phyloP scores from a whole-genome alignment of 306 rosid species.

The Begonia fuchsioides region DNA sequence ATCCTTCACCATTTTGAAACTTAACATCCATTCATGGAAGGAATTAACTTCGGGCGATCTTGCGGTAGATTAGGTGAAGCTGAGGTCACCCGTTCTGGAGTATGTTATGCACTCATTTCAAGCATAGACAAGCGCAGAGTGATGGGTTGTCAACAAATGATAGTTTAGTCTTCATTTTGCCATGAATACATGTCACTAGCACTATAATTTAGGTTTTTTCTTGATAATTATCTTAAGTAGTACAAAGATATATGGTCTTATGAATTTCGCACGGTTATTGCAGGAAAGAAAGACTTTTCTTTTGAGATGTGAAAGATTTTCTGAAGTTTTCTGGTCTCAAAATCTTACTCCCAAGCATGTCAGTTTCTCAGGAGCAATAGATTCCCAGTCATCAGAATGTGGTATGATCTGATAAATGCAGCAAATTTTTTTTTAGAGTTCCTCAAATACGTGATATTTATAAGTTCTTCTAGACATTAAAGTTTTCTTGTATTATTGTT shows the following conservation, averaged over 20 bases:
- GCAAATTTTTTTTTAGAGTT: neutral
- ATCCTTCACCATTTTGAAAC: too few relatives aligned
- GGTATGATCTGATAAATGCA: constrained; percentile 13
- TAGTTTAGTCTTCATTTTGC: too few relatives aligned
- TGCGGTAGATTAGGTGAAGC: too few relatives aligned
- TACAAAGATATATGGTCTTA: too few relatives aligned
- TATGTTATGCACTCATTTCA: too few relatives aligned
- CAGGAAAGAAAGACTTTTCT: constrained; percentile 44
- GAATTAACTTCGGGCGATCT: too few relatives aligned
- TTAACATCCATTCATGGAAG: too few relatives aligned
- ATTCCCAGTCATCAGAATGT: constrained; percentile 67
- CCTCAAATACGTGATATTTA: too few relatives aligned
- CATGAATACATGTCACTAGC: too few relatives aligned
- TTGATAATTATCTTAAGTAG: neutral
- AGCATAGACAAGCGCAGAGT: too few relatives aligned
- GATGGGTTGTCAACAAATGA: neutral
- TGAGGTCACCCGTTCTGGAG: too few relatives aligned
- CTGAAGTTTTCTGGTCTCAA: constrained; percentile 27
- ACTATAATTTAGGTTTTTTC: neutral
- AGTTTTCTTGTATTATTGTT: neutral
- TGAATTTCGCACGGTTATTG: constrained; percentile 3
- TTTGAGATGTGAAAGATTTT: constrained; percentile 27
- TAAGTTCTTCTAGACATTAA: neutral
- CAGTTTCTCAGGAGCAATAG: constrained; percentile 40
- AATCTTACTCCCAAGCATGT: constrained; percentile 40